Conservation (phyloP, 768 basidiomycete genomes). For the Agrocybe chaxingu region DNA sequence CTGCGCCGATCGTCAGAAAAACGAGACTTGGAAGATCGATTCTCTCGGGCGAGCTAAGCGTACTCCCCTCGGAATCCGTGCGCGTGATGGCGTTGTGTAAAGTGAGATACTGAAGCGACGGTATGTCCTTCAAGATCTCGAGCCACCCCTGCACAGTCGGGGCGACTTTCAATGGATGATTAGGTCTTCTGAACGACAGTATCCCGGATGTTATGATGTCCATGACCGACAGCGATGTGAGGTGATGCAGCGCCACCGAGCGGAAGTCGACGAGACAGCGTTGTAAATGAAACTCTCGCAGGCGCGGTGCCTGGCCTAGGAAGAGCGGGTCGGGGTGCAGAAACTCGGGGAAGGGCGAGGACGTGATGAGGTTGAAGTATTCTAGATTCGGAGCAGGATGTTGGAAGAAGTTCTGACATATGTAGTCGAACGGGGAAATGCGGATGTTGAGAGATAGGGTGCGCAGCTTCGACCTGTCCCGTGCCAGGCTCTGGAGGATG, state of each 20-base stretch:
- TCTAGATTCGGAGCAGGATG: conserved; percentile 20
- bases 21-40: conserved; percentile 15
- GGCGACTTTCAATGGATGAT: conserved; percentile 17
- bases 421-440: conserved; percentile 17
- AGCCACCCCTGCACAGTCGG: conserved; percentile 20
- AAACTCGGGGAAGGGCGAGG: conserved; percentile 20
- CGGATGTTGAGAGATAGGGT: conserved; percentile 20
- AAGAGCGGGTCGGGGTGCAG: conserved; percentile 19
- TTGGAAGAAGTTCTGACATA: conserved; percentile 19
- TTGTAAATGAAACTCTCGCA: conserved; percentile 18
- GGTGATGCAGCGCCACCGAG: conserved; percentile 16
- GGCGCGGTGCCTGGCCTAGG: conserved; percentile 15
- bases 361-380: conserved; percentile 19
- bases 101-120: conserved; percentile 18
- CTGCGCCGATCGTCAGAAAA: conserved; percentile 17
- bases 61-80: neutral
- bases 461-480: conserved; percentile 13
- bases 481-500: conserved; percentile 16
- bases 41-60: neutral
- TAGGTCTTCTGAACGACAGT: conserved; percentile 8
- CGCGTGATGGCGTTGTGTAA: conserved; percentile 18
- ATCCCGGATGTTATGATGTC: conserved; percentile 14
- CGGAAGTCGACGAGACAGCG: conserved; percentile 22
- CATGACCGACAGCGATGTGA: conserved; percentile 20
- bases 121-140: conserved; percentile 16